These are phyloP conservation scores for Grammothele lineata DNA, from an alignment of 768 basidiomycete genomes.

Conservation along the genomic window DNA sequence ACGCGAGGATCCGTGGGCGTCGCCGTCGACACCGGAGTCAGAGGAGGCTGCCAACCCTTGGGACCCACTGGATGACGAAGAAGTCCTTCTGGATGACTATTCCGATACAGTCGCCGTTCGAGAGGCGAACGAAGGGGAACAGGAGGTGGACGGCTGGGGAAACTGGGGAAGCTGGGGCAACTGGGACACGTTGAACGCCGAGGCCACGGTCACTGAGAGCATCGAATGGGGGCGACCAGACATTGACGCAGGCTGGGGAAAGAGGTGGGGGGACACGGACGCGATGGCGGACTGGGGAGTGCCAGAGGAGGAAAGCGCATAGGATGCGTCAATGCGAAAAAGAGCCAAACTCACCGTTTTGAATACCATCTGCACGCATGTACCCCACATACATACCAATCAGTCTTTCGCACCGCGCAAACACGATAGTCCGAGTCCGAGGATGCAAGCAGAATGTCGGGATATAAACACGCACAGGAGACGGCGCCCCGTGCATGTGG, in stretches of 20 bases:
- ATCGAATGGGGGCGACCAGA: neutral
- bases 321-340: too few species aligned
- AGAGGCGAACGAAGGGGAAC: neutral
- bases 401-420: neutral
- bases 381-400: too few species aligned
- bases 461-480: neutral
- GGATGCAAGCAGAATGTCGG: too few species aligned
- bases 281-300: neutral
- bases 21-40: conserved; percentile 7
- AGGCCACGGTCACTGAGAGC: too few species aligned
- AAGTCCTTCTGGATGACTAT: neutral
- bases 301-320: neutral
- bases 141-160: neutral
- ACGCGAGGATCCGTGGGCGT: neutral
- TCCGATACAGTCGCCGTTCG: neutral
- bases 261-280: neutral
- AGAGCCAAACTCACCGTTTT: too few species aligned
- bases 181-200: too few species aligned
- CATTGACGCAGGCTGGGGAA: neutral
- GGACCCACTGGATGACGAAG: conserved; percentile 6
- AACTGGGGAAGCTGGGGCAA: too few species aligned
- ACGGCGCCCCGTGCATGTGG: neutral
- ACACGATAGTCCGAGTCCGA: too few species aligned
- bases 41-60: conserved; percentile 2
- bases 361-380: too few species aligned